phyloP scores from a whole-genome alignment of 257 asterid genomes.

The Salvia miltiorrhiza region DNA sequence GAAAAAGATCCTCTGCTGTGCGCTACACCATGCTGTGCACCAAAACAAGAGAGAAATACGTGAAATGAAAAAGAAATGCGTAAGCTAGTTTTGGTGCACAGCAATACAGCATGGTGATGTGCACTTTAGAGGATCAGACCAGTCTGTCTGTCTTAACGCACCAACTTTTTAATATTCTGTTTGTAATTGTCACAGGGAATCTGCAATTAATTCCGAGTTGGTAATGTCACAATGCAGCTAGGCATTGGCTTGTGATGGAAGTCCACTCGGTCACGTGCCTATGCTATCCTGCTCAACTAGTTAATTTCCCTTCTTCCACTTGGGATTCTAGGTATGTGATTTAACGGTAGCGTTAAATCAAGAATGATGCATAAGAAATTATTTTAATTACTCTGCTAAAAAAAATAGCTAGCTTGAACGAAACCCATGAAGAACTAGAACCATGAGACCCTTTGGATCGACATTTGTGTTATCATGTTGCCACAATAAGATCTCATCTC shows the following conservation, averaged over 20 bases:
- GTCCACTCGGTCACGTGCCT: constrained; percentile 47
- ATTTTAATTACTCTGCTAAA: neutral
- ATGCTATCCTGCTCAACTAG: constrained; percentile 19
- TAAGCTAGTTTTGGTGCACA: too few species aligned
- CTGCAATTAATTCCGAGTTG: constrained; percentile 34
- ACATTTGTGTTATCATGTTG: too few species aligned
- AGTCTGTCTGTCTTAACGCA: constrained; percentile 12
- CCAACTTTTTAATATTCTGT: constrained; percentile 18
- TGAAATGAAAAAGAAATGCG: too few species aligned
- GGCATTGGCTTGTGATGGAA: constrained; percentile 30
- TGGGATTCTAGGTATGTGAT: constrained; percentile 16
- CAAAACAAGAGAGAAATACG: too few species aligned
- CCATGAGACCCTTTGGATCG: too few species aligned
- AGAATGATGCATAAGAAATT: neutral
- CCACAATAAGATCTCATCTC: too few species aligned
- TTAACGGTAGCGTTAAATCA: constrained; percentile 20
- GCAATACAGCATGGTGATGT: too few species aligned
- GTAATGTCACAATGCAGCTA: constrained; percentile 34
- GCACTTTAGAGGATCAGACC: too few species aligned
- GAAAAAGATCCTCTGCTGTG: too few species aligned
- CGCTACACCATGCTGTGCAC: too few species aligned
- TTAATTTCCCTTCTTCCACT: constrained; percentile 20
- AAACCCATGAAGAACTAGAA: neutral
- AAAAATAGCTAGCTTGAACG: neutral
- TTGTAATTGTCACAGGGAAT: constrained; percentile 28